Evolutionary conservation across 2,329 filamentous ascomycete species (phyloP).

Genomic region (Alternaria triticina): DNA sequence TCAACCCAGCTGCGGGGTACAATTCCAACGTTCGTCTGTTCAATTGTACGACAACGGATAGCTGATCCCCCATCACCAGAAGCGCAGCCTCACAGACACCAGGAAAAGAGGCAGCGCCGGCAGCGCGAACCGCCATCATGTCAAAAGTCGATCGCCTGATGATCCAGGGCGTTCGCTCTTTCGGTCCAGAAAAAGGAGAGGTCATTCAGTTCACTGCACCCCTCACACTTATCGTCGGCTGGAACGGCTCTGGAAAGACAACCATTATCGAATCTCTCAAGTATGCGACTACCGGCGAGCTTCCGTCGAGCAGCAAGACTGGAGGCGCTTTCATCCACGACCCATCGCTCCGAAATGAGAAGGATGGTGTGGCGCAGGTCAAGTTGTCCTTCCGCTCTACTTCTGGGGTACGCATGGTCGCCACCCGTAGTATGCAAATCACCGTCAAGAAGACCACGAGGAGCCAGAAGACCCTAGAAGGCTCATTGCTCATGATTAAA

Average conservation of each 20-base stretch:
- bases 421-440: conserved; percentile 82
- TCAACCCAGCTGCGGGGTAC: background rate
- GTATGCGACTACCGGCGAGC: conserved; percentile 93
- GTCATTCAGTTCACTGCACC: conserved; percentile 88
- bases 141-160: conserved; percentile 87
- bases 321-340: conserved; percentile 96
- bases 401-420: conserved; percentile 78
- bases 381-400: conserved; percentile 86
- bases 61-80: background rate
- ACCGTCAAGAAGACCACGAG: conserved; percentile 81
- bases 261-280: conserved; percentile 99
- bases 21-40: background rate
- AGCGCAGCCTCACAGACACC: background rate
- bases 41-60: background rate
- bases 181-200: conserved; percentile 76
- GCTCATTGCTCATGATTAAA: conserved; percentile 74
- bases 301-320: conserved; percentile 86
- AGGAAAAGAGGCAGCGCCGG: background rate
- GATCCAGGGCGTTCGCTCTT: conserved; percentile 84
- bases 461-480: conserved; percentile 83
- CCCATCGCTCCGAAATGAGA: conserved; percentile 88
- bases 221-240: conserved; percentile 93
- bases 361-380: conserved; percentile 88
- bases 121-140: conserved; percentile 11
- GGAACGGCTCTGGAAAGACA: conserved; percentile 97